A percentile compares a stretch with the other conserved stretches of the same genome.
These are phyloP conservation scores for Euphorbia schlechtendalii DNA, from an alignment of 441 rosid genomes.

Conservation along the genomic window DNA sequence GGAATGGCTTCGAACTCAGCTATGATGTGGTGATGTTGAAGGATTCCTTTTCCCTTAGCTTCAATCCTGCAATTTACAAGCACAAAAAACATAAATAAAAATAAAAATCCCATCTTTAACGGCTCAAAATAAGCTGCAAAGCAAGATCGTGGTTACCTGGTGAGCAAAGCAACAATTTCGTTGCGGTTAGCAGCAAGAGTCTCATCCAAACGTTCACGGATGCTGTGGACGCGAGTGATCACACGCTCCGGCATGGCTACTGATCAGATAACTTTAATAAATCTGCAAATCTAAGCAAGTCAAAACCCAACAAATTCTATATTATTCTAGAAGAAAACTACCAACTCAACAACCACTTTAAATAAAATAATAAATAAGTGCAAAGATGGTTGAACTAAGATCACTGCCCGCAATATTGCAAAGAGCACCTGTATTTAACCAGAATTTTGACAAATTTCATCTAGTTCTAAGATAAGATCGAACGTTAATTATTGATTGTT, in stretches of 20 bases:
- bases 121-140: neutral
- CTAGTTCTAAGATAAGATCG: neutral
- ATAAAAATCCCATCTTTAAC: neutral
- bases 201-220: conserved; percentile 83
- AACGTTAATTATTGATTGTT: neutral
- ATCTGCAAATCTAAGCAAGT: conserved; percentile 12
- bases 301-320: conserved; percentile 19
- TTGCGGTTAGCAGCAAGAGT: conserved; percentile 72
- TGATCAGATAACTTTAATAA: conserved; percentile 7
- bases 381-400: conserved; percentile 15
- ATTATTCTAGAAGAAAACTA: conserved; percentile 25
- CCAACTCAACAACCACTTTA: conserved; percentile 15
- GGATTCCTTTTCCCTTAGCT: conserved; percentile 72
- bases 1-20: conserved; percentile 75
- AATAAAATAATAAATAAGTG: conserved; percentile 9
- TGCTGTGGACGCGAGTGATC: conserved; percentile 82
- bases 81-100: neutral
- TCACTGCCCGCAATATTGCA: conserved; percentile 7
- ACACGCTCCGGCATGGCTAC: conserved; percentile 36
- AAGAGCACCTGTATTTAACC: neutral
- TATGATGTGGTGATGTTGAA: conserved; percentile 72
- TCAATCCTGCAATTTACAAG: conserved; percentile 45
- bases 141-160: conserved; percentile 43
- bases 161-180: conserved; percentile 76
- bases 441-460: neutral